phyloP scores from a whole-genome alignment of 1,284 basidiomycete species.

The Cutaneotrichosporon dermatis region DNA sequence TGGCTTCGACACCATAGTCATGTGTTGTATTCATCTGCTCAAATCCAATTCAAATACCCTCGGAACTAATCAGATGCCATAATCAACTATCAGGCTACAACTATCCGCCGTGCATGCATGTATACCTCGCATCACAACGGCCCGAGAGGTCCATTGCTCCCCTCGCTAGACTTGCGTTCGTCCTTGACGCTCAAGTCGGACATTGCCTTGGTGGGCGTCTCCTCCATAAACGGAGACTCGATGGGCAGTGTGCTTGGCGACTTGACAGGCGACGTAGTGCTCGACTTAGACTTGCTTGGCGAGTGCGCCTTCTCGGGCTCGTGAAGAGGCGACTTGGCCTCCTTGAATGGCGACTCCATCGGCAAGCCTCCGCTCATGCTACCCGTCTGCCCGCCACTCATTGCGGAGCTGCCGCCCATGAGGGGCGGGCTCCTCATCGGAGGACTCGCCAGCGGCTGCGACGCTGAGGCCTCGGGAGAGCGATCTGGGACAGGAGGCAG shows the following conservation, averaged over 20 bases:
- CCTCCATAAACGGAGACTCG: slow-evolving; percentile 9
- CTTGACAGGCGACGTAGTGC: slow-evolving; percentile 1
- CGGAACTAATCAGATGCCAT: not conserved
- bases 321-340: not conserved
- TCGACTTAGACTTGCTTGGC: slow-evolving; percentile 1
- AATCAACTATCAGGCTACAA: not conserved
- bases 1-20: not conserved
- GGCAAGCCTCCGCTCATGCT: not conserved
- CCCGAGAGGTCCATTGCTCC: slow-evolving; percentile 14
- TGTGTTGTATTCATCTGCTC: too few relatives aligned
- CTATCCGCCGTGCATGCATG: not conserved
- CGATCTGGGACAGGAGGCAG: slow-evolving; percentile 13
- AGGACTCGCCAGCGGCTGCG: not conserved
- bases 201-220: not conserved
- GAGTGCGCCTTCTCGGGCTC: not conserved
- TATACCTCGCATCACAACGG: slow-evolving; percentile 19
- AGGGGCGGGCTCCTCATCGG: not conserved
- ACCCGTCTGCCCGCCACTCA: not conserved
- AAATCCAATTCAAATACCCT: too few relatives aligned
- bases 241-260: not conserved
- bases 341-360: slow-evolving; percentile 4
- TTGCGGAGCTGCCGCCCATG: not conserved
- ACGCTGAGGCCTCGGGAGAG: not conserved
- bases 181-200: not conserved
- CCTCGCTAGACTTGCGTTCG: slow-evolving; percentile 4